Percentiles rank a stretch among this genome's conserved stretches.
Conservation (phyloP, 192 early-diverging fungal species). For the Piromyces finnis region DNA sequence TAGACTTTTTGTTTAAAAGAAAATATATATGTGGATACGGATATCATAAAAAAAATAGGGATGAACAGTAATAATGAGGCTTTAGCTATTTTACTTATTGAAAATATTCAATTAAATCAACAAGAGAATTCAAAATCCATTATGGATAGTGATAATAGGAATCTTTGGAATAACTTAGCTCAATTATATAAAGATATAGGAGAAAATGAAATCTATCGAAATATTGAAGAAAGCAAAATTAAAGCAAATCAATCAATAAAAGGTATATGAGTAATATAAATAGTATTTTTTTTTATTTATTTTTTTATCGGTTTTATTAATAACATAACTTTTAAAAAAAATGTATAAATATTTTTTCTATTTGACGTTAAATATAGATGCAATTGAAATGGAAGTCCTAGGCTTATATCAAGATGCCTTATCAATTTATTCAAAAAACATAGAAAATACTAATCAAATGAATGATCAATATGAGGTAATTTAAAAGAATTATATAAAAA, state of each 20-base stretch:
- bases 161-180: slow-evolving; percentile 39
- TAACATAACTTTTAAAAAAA: too few species aligned
- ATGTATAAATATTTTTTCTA: too few species aligned
- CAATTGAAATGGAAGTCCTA: slow-evolving; percentile 36
- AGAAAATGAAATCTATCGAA: slow-evolving; percentile 40
- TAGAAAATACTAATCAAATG: not conserved
- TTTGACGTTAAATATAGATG: slow-evolving; percentile 14
- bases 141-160: not conserved
- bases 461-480: not conserved
- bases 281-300: slow-evolving; percentile 6
- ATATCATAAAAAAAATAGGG: not conserved
- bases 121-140: not conserved
- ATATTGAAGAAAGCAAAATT: slow-evolving; percentile 37
- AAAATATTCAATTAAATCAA: not conserved
- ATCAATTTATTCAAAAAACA: not conserved
- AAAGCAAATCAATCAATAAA: slow-evolving; percentile 21
- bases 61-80: not conserved
- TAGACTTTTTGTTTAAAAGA: not conserved
- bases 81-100: not conserved
- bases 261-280: too few species aligned
- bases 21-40: not conserved
- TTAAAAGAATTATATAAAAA: not conserved
- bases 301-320: not conserved
- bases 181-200: slow-evolving; percentile 41
- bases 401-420: slow-evolving; percentile 37